Evolutionary conservation across 2,329 filamentous ascomycete species (phyloP), one percentile per base, ranked within the genome.

Genomic region (Monilinia fructicola): DNA sequence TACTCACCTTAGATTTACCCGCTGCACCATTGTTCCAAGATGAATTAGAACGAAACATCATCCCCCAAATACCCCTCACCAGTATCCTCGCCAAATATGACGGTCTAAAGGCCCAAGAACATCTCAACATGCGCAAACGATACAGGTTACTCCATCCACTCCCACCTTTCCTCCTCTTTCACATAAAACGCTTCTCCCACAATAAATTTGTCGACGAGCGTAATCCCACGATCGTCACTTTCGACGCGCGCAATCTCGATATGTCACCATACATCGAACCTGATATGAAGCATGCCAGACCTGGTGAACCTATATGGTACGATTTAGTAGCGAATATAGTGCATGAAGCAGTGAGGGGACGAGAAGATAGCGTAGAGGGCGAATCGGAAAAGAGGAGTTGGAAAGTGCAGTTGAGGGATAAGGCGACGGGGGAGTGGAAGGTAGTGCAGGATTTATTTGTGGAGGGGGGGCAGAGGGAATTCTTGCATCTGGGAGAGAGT

Each of bases 171-270:
- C 86, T 99, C 23, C 82, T 95, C 64, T 92, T 99, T 80, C 94
- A 99, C 81, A 89, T 98, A 81, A 98, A 98, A 81, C 92, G 95
- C 73, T 99, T 99, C 83, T 92, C 89, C 72, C 89, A 90, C 71
- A 99, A 99, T 82, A 97, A 97, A 78, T 99, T 99, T 76, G 91
- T 99, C 26, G 87, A 90, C 2, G 94, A 98, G 79, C 90, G 95
- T 61, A 99, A 99, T 78, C 95, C 94, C 0, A 99, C 95, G 12
- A 99, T 99, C 74, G 95, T 99, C 70, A 98, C 94, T 0, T 99
- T 98, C 78, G 92, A 94, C 70, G 90, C 92, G 5, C 85, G 89
- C 75, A 87, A 89, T 53, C 86, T 99, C 11, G 93, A 99, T 77
- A 89, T 97, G 82, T 85, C 88, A 6, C 93, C 93, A 0, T 98